A percentile compares a stretch with the other conserved stretches of the same genome.
Evolutionary conservation across 1,284 basidiomycete genomes (phyloP).

Genomic region (Tilletia caries): DNA sequence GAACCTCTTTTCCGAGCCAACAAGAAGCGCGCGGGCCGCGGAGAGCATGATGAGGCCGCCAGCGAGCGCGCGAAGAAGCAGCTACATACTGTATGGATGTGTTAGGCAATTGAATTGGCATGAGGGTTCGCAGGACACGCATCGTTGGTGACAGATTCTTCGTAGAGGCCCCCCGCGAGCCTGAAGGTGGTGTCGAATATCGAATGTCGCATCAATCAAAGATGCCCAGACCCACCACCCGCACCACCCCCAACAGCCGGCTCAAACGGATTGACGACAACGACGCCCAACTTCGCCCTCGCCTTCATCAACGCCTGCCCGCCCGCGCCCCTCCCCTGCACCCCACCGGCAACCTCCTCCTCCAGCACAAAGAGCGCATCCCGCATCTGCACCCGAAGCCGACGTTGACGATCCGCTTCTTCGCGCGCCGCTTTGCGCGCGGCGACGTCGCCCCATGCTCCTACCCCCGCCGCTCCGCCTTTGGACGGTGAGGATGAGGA

Average conservation of each 20-base stretch:
- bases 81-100: no score
- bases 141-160: no score
- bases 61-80: no score
- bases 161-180: no score
- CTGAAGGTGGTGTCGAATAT: no score
- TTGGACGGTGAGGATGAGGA: neutral
- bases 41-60: no score
- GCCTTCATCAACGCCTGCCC: constrained; percentile 25
- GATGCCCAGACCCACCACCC: neutral
- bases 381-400: constrained; percentile 40
- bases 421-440: constrained; percentile 42
- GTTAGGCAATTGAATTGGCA: no score
- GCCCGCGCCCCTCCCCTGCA: constrained; percentile 27
- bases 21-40: no score
- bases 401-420: constrained; percentile 41
- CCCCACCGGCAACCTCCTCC: constrained; percentile 26
- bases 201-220: no score
- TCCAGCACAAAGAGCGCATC: constrained; percentile 50
- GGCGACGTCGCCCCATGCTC: constrained; percentile 50
- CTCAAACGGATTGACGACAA: neutral
- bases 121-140: no score
- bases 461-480: constrained; percentile 14
- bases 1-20: no score
- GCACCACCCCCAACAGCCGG: neutral
- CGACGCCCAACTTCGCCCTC: constrained; percentile 10